Conservation (phyloP, 352 stramenopile genomes). For the Phytophthora idaei region DNA sequence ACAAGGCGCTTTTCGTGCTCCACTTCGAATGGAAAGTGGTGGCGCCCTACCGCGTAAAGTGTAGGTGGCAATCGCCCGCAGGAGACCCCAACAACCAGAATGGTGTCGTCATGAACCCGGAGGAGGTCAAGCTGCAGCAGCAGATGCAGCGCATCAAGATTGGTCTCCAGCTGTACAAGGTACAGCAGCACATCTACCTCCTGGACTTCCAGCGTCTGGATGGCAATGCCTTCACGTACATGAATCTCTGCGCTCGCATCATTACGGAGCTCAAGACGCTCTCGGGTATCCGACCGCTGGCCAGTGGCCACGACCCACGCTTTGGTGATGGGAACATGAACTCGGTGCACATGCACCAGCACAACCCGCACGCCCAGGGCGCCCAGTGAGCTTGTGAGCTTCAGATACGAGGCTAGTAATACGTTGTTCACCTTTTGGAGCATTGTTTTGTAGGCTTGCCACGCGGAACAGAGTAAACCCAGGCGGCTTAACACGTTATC, state of each 20-base stretch:
- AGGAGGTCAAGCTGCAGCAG: slow-evolving; percentile 39
- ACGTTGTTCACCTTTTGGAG: background rate
- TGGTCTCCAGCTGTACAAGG: slow-evolving; percentile 96
- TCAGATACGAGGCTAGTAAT: background rate
- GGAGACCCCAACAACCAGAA: slow-evolving; percentile 26
- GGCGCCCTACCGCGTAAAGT: slow-evolving; percentile 97
- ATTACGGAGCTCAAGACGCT: slow-evolving; percentile 99
- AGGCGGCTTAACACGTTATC: slow-evolving; percentile 22
- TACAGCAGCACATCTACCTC: slow-evolving; percentile 99
- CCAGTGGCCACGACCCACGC: slow-evolving; percentile 54
- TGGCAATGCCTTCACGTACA: slow-evolving; percentile 99
- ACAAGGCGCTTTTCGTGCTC: slow-evolving; percentile 97
- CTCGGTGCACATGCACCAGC: slow-evolving; percentile 59
- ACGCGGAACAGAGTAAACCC: slow-evolving; percentile 26
- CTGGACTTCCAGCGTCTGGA: slow-evolving; percentile 97
- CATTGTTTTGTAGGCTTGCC: slow-evolving; percentile 25
- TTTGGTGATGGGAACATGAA: slow-evolving; percentile 60
- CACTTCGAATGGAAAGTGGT: slow-evolving; percentile 98
- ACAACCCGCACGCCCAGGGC: slow-evolving; percentile 39
- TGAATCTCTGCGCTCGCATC: slow-evolving; percentile 98
- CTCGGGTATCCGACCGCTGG: slow-evolving; percentile 67
- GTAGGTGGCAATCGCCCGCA: slow-evolving; percentile 91
- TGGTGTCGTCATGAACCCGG: slow-evolving; percentile 25
- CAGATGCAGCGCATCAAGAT: slow-evolving; percentile 92
- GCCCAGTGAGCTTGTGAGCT: slow-evolving; percentile 13